Evolutionary conservation across 495 filamentous ascomycete genomes (phyloP).

Genomic region (Venustampulla echinocandica): DNA sequence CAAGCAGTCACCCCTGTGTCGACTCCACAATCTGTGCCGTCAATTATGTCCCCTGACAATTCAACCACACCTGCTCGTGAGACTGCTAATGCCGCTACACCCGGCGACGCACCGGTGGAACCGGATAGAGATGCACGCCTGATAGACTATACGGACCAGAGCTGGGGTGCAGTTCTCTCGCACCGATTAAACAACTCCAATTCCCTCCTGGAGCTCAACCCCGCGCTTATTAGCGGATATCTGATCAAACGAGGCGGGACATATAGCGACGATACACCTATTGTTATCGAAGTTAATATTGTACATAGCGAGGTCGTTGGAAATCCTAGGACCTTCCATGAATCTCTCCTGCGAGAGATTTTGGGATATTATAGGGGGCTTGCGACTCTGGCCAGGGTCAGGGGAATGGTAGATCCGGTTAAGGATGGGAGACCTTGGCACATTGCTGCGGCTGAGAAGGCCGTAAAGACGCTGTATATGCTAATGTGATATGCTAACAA

Average conservation of each 20-base stretch:
- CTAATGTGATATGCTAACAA: slow-evolving; percentile 43
- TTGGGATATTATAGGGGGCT: slow-evolving; percentile 70
- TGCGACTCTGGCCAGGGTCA: slow-evolving; percentile 59
- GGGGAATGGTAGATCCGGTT: slow-evolving; percentile 57
- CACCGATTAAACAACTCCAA: slow-evolving; percentile 64
- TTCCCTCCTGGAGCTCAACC: slow-evolving; percentile 53
- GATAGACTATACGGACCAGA: slow-evolving; percentile 69
- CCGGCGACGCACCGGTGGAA: slow-evolving; percentile 39
- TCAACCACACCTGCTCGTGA: slow-evolving; percentile 24
- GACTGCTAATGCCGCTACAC: slow-evolving; percentile 44
- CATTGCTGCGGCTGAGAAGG: slow-evolving; percentile 69
- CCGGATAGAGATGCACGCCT: slow-evolving; percentile 66
- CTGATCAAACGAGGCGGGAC: slow-evolving; percentile 64
- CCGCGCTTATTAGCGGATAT: slow-evolving; percentile 62
- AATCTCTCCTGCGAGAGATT: slow-evolving; percentile 59
- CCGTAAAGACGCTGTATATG: slow-evolving; percentile 46
- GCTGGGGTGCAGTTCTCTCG: slow-evolving; percentile 65
- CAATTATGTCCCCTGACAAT: slow-evolving; percentile 44
- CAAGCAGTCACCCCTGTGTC: slow-evolving; percentile 45
- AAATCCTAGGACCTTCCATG: slow-evolving; percentile 29
- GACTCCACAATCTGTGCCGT: slow-evolving; percentile 41
- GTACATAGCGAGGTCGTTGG: slow-evolving; percentile 44
- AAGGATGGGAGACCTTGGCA: slow-evolving; percentile 73
- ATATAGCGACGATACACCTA: slow-evolving; percentile 51
- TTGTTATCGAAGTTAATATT: slow-evolving; percentile 57